Conservation (phyloP, 371 early-diverging fungal genomes). For the Vairimorpha necatrix region DNA sequence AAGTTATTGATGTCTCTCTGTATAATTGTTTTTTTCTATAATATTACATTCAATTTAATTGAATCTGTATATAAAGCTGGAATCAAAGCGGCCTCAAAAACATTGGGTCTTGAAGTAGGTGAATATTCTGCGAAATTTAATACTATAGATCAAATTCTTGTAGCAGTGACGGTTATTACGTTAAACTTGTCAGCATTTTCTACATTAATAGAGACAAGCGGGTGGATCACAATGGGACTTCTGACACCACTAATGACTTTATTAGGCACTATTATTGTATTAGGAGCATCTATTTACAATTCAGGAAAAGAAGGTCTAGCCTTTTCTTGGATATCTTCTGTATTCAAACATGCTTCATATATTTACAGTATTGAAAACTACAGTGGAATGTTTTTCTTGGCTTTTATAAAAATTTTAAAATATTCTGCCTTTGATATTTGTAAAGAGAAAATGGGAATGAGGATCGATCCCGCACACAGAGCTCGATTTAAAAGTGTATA, state of each 20-base stretch:
- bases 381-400: slow-evolving; percentile 37
- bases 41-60: slow-evolving; percentile 59
- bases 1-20: slow-evolving; percentile 61
- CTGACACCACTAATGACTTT: slow-evolving; percentile 57
- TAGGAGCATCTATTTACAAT: slow-evolving; percentile 53
- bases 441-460: slow-evolving; percentile 64
- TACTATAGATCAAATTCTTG: slow-evolving; percentile 54
- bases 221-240: slow-evolving; percentile 58
- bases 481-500: slow-evolving; percentile 64
- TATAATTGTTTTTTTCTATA: slow-evolving; percentile 61
- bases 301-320: slow-evolving; percentile 24
- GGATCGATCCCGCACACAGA: slow-evolving; percentile 60
- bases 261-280: slow-evolving; percentile 23
- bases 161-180: slow-evolving; percentile 52
- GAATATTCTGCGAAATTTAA: slow-evolving; percentile 47
- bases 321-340: slow-evolving; percentile 26
- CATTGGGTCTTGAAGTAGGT: slow-evolving; percentile 31
- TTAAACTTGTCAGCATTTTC: slow-evolving; percentile 61
- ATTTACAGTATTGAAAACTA: slow-evolving; percentile 38
- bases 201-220: slow-evolving; percentile 54
- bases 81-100: slow-evolving; percentile 43
- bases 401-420: slow-evolving; percentile 60
- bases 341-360: slow-evolving; percentile 13
- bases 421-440: slow-evolving; percentile 64
- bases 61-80: slow-evolving; percentile 60